phyloP scores from a whole-genome alignment of 2,329 filamentous ascomycete species.

The Penicillium sp. region DNA sequence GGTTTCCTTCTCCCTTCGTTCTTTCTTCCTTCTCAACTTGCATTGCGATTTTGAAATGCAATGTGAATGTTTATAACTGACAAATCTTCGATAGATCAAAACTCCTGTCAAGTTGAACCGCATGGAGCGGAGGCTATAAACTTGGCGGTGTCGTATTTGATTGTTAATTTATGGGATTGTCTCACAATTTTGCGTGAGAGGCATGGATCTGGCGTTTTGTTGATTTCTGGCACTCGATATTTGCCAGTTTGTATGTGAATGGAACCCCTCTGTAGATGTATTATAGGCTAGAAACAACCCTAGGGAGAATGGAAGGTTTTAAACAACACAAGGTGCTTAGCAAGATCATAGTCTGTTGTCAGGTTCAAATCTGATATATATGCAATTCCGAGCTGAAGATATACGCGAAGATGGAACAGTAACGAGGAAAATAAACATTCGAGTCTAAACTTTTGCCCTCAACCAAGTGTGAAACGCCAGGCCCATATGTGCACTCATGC shows the following conservation, averaged over 20 bases:
- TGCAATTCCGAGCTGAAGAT: slow-evolving; percentile 4
- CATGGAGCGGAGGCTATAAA: slow-evolving; percentile 52
- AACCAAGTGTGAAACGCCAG: slow-evolving; percentile 32
- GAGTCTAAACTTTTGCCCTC: slow-evolving; percentile 33
- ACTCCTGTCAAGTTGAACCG: slow-evolving; percentile 60
- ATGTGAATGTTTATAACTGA: slow-evolving; percentile 18
- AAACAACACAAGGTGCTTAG: not conserved
- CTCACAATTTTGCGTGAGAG: slow-evolving; percentile 21
- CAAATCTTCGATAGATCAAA: slow-evolving; percentile 48
- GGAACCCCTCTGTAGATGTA: slow-evolving; percentile 20
- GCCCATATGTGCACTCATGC: slow-evolving; percentile 29
- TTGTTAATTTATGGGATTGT: slow-evolving; percentile 23
- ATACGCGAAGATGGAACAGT: slow-evolving; percentile 3
- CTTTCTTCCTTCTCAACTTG: no score
- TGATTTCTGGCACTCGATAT: slow-evolving; percentile 18
- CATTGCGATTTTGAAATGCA: not conserved
- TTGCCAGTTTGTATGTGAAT: slow-evolving; percentile 21
- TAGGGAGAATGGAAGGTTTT: slow-evolving; percentile 2
- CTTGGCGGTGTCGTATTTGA: slow-evolving; percentile 5
- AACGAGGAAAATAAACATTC: slow-evolving; percentile 11
- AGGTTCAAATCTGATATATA: not conserved
- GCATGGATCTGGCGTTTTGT: slow-evolving; percentile 30
- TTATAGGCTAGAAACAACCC: slow-evolving; percentile 20
- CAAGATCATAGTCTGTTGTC: not conserved
- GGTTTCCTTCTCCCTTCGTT: slow-evolving; percentile 18